A percentile compares a stretch with the other conserved stretches of the same genome.
These are phyloP conservation scores for Linum lewisii DNA, from an alignment of 345 rosid genomes.

Conservation along the genomic window DNA sequence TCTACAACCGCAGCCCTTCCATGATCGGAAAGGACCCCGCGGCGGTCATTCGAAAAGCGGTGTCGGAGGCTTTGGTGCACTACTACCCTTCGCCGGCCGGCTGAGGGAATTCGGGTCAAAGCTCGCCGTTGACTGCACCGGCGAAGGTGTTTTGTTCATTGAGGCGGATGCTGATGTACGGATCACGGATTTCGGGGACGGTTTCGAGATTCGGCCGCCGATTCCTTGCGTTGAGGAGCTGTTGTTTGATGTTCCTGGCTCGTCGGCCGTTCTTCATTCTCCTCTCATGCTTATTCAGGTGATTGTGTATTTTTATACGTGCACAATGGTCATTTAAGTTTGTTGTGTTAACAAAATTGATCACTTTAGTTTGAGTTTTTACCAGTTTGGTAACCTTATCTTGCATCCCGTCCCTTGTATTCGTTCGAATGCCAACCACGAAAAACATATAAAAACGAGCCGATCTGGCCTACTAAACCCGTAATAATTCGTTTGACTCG, in stretches of 20 bases:
- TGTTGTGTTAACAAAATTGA: not conserved
- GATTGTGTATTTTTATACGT: too few species aligned
- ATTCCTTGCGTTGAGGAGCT: slow-evolving; percentile 13
- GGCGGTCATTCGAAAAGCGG: slow-evolving; percentile 9
- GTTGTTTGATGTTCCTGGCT: slow-evolving; percentile 12
- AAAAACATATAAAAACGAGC: too few species aligned
- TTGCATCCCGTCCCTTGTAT: too few species aligned
- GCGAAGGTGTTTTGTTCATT: slow-evolving; percentile 14
- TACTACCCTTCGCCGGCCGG: slow-evolving; percentile 15
- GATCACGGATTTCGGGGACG: slow-evolving; percentile 8
- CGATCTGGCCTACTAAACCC: too few species aligned
- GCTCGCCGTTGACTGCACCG: slow-evolving; percentile 15
- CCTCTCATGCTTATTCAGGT: slow-evolving; percentile 18
- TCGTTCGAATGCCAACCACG: too few species aligned
- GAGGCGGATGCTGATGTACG: slow-evolving; percentile 17
- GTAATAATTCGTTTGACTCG: too few species aligned
- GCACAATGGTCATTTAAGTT: not conserved
- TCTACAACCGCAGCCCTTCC: not conserved
- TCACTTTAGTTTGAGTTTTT: not conserved
- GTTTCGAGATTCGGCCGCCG: slow-evolving; percentile 6
- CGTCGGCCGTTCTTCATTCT: slow-evolving; percentile 4
- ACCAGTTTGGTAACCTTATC: too few species aligned
- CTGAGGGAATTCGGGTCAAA: slow-evolving; percentile 9
- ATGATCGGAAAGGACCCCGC: slow-evolving; percentile 5
- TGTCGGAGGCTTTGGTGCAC: slow-evolving; percentile 10